Evolutionary conservation across 2,329 filamentous ascomycete species (phyloP), one percentile per base, ranked within the genome.

Genomic region (Aschersonia sp.): DNA sequence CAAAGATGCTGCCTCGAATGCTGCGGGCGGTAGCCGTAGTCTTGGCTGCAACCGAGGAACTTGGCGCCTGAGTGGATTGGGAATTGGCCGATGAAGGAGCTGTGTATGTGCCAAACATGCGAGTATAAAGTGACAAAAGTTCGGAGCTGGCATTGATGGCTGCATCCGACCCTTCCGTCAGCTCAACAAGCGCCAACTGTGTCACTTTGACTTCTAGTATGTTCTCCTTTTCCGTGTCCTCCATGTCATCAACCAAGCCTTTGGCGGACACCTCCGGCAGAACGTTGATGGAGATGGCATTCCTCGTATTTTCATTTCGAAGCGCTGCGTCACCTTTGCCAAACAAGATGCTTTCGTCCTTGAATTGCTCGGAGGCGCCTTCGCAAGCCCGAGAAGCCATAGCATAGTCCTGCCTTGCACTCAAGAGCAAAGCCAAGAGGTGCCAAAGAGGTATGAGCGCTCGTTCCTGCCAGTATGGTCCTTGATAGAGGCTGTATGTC

Each of bases 121-220:
- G 76, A 3, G 81, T 77, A 59, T 92, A 98, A 1, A 97, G 70
- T 12, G 80, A 80, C 28, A 98, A 69, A 40, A 98, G 72, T 63
- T 96, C 89, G 53, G 87, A 80, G 59, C 85, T 89, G 51, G 85
- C 82, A 59, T 95, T 95, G 46, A 97, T 86, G 20, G 92, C 91
- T 49, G 83, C 78, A 50, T 87, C 82, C 0, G 89, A 80, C 1
- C 89, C 89, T 60, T 96, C 89, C 3, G 87, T 69, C 12, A 92
- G 69, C 64, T 97, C 91, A 3, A 92, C 65, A 28, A 98, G 74
- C 4, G 85, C 77, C 51, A 98, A 71, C 58, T 97, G 89, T 9
- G 91, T 96, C 78, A 97, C 94, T 63, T 94, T 94, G 51, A 96
- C 81, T 63, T 97, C 86, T n/a, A 98, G 67, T 42, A 98, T 82